A percentile compares a stretch with the other conserved stretches of the same genome.
Evolutionary conservation across 352 stramenopile genomes (phyloP).

Genomic region (Phytophthora idaei): DNA sequence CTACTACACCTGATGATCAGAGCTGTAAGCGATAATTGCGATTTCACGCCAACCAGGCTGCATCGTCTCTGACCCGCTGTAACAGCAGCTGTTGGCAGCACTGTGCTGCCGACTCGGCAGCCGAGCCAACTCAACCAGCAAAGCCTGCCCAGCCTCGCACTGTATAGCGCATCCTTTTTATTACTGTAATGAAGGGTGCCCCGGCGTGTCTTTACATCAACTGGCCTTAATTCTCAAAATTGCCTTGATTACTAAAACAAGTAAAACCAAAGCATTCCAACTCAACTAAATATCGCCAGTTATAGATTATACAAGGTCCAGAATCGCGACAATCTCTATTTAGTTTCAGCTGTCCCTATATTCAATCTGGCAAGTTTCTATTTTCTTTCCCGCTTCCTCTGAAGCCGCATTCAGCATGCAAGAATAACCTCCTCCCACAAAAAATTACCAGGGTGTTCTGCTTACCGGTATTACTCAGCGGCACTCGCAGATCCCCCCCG

Average conservation of each 20-base stretch:
- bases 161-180: background rate
- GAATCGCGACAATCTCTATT: too few species aligned
- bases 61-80: too few species aligned
- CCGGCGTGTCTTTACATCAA: constrained; percentile 7
- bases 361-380: constrained; percentile 4
- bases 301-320: too few species aligned
- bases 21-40: too few species aligned
- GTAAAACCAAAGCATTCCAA: too few species aligned
- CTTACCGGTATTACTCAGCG: constrained; percentile 11
- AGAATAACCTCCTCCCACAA: constrained; percentile 23
- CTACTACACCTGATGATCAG: too few species aligned
- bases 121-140: background rate
- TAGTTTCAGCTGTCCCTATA: background rate
- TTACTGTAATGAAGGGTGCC: background rate
- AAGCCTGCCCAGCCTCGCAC: background rate
- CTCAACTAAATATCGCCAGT: too few species aligned
- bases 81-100: too few species aligned
- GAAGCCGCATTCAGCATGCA: constrained; percentile 8
- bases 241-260: too few species aligned
- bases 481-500: constrained; percentile 12
- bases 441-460: constrained; percentile 15
- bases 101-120: too few species aligned
- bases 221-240: constrained; percentile 9
- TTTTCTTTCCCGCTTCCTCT: background rate
- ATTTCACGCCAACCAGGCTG: too few species aligned